Base-by-base conservation (phyloP, 805 yeast species). In the Spathaspora gorwiae region DNA sequence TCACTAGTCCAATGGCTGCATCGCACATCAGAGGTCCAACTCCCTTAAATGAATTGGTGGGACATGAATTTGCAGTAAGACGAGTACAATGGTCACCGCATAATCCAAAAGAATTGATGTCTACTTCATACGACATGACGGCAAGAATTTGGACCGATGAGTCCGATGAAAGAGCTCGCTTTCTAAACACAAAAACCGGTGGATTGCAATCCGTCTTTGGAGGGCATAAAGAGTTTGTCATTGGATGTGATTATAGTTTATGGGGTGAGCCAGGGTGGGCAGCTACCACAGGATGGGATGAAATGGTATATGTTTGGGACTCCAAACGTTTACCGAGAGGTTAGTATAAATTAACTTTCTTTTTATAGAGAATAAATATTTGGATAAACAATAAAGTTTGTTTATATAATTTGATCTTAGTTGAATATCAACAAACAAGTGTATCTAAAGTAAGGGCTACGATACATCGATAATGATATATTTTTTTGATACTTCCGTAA, bases 221-320 rank as follows among this genome's bases (percentile, higher is more conserved):
- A 19, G 66, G 65, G 43, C 98, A 94, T 66, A 75, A 80, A 27
- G 99, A 92, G 70, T 92, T 92, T 67, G 97, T 86, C 1, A 80
- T 87, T 54, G 97, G 95, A 13, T 85, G 90, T 51, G 98, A 94
- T 68, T 94, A 96, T 87, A 84, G 95, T 52, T 65, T 94, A 42
- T 92, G 97, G 97, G 99, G 98, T 2, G 83, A 82, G 54, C 95
- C 94, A 1, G 97, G 97, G 1, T 90, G 94, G 90, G 90, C 85
- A 13, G 95, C 94, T 8, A 83, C 96, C 12, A 84, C 90, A 0
- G 97, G 96, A 1, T 92, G 97, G 96, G 99, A 92, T 68, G 96
- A 92, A 59, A 89, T 88, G 85, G 83, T 90, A 6, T 84, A 85
- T 59, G 77, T 94, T 7, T 94, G 96, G 95, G 90, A 86, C 54